phyloP scores from a whole-genome alignment of 2,329 filamentous ascomycete genomes.

The Rutstroemia sp. region DNA sequence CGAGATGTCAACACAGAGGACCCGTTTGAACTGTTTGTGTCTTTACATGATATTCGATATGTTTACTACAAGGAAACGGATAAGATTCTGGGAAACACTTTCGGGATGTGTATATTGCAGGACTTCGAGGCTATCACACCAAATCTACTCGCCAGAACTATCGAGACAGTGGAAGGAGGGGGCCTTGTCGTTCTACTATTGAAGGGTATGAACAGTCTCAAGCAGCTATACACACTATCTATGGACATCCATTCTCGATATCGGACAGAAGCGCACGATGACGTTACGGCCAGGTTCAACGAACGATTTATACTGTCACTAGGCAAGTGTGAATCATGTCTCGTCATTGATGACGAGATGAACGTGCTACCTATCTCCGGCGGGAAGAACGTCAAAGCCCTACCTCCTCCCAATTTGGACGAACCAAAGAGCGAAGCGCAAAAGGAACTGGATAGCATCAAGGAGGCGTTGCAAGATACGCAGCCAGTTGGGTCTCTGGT shows the following conservation, averaged over 20 bases:
- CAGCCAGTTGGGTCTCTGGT: constrained; percentile 81
- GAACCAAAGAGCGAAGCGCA: constrained; percentile 64
- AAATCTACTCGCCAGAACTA: constrained; percentile 88
- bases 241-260: constrained; percentile 99
- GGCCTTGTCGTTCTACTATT: constrained; percentile 83
- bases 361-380: constrained; percentile 97
- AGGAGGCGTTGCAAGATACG: constrained; percentile 77
- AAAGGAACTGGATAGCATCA: constrained; percentile 76
- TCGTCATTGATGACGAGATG: constrained; percentile 95
- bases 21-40: constrained; percentile 95
- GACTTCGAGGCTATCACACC: constrained; percentile 97
- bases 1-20: constrained; percentile 89
- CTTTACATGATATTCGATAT: constrained; percentile 94
- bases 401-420: constrained; percentile 70
- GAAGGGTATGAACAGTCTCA: constrained; percentile 94
- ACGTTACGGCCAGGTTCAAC: constrained; percentile 94
- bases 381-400: constrained; percentile 77
- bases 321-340: constrained; percentile 87
- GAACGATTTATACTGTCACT: constrained; percentile 94
- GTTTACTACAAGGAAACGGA: constrained; percentile 99
- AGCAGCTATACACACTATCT: constrained; percentile 90
- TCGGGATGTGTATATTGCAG: constrained; percentile 96
- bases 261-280: constrained; percentile 89
- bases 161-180: constrained; percentile 96
- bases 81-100: constrained; percentile 96